Evolutionary conservation across 495 filamentous ascomycete genomes (phyloP).

Genomic region (Rhypophila decipiens): DNA sequence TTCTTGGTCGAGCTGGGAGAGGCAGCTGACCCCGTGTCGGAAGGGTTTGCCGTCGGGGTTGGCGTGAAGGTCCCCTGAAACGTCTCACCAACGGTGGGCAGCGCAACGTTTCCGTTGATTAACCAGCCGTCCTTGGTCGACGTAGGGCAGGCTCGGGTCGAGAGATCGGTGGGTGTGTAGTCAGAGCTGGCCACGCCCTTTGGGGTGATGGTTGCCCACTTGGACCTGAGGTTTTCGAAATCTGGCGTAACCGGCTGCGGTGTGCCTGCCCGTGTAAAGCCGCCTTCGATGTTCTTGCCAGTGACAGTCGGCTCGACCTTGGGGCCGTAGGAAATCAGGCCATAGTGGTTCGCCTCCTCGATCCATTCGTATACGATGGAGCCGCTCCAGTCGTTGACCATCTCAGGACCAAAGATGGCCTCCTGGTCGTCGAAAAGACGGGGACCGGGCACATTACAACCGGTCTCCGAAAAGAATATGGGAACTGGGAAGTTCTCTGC

Average conservation of each 20-base stretch:
- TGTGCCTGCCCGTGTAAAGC: conserved; percentile 63
- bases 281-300: conserved; percentile 51
- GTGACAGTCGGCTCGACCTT: conserved; percentile 39
- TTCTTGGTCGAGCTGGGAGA: conserved; percentile 22
- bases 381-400: conserved; percentile 73
- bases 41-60: conserved; percentile 17
- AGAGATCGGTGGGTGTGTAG: conserved; percentile 54
- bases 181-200: conserved; percentile 56
- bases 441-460: conserved; percentile 62
- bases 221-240: conserved; percentile 66
- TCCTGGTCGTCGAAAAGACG: conserved; percentile 71
- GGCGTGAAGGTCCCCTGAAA: conserved; percentile 26
- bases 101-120: conserved; percentile 57
- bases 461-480: conserved; percentile 81
- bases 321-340: conserved; percentile 72
- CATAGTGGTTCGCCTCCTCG: conserved; percentile 77
- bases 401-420: conserved; percentile 66
- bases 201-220: conserved; percentile 69
- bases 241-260: conserved; percentile 71
- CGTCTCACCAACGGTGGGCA: conserved; percentile 62
- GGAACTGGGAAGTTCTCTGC: conserved; percentile 57
- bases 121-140: conserved; percentile 65
- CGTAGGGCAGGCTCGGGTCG: conserved; percentile 63
- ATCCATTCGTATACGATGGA: conserved; percentile 90
- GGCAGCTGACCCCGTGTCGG: conserved; percentile 5